Conservation (phyloP, 108 stramenopile species). For the Skeletonema menzelii region DNA sequence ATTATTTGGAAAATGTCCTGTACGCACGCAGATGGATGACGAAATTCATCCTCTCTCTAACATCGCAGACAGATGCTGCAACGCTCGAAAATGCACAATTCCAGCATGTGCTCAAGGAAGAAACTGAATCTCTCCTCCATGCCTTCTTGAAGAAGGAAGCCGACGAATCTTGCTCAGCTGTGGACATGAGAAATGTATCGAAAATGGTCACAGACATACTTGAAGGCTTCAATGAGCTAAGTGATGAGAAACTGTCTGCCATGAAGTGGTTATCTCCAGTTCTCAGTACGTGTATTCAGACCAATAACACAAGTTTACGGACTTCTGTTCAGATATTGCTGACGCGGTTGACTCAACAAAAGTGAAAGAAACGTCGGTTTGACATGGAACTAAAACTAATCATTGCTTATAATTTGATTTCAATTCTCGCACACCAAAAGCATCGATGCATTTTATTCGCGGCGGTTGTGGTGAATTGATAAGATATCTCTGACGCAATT, state of each 20-base stretch:
- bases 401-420: conserved; percentile 1
- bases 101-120: conserved; percentile 69
- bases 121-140: conserved; percentile 61
- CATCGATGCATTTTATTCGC: conserved; percentile 79
- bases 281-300: conserved; percentile 55
- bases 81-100: conserved; percentile 37
- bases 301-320: conserved; percentile 44
- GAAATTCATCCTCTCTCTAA: conserved; percentile 58
- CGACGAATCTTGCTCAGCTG: conserved; percentile 28
- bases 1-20: conserved; percentile 75
- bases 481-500: conserved; percentile 67
- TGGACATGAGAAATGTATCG: conserved; percentile 47
- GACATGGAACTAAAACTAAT: not conserved
- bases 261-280: conserved; percentile 53
- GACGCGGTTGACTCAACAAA: conserved; percentile 20
- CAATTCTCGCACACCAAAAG: conserved; percentile 24
- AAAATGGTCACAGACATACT: conserved; percentile 49
- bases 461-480: conserved; percentile 75
- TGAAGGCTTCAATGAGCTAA: conserved; percentile 42
- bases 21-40: conserved; percentile 80
- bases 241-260: conserved; percentile 41
- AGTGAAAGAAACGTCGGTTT: not conserved
- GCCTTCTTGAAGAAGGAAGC: conserved; percentile 69
- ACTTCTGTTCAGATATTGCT: conserved; percentile 54
- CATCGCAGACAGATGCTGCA: conserved; percentile 31